Percentiles rank a stretch among this genome's conserved stretches.
Evolutionary conservation across 768 basidiomycete species (phyloP).

Genomic region (Gelatoporia subvermispora): DNA sequence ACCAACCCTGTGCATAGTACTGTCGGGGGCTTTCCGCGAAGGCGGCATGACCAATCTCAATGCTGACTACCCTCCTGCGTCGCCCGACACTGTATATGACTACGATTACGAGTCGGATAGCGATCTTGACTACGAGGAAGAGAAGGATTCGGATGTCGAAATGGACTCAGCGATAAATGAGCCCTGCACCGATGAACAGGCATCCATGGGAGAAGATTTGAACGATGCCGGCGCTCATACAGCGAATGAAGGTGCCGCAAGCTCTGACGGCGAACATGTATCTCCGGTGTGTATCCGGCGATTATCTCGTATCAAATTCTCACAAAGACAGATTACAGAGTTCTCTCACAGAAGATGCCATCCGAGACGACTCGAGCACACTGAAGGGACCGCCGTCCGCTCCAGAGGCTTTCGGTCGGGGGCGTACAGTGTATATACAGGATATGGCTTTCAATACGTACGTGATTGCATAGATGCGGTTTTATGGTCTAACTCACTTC

Average conservation of each 20-base stretch:
- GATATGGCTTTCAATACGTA: constrained; percentile 1
- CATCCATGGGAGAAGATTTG: too few species aligned
- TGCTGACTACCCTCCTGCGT: not conserved
- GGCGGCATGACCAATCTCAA: not conserved
- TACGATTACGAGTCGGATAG: constrained; percentile 12
- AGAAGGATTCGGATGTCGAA: not conserved
- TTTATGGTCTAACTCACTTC: not conserved
- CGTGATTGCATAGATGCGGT: not conserved
- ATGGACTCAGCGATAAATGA: not conserved
- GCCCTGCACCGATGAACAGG: too few species aligned
- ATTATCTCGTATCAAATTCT: too few species aligned
- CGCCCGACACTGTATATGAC: not conserved
- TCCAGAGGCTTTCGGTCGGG: not conserved
- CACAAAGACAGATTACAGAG: not conserved
- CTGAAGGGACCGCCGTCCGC: not conserved
- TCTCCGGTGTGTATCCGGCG: too few species aligned
- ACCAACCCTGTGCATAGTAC: not conserved
- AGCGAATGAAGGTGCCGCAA: too few species aligned
- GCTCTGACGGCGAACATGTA: too few species aligned
- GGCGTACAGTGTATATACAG: not conserved
- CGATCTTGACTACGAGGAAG: constrained; percentile 3
- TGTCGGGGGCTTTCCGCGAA: not conserved
- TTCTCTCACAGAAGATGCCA: not conserved
- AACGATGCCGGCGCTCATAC: too few species aligned
- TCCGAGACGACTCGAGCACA: not conserved